These are phyloP conservation scores for Collybia sordida DNA, from an alignment of 768 basidiomycete genomes.

Conservation along the genomic window DNA sequence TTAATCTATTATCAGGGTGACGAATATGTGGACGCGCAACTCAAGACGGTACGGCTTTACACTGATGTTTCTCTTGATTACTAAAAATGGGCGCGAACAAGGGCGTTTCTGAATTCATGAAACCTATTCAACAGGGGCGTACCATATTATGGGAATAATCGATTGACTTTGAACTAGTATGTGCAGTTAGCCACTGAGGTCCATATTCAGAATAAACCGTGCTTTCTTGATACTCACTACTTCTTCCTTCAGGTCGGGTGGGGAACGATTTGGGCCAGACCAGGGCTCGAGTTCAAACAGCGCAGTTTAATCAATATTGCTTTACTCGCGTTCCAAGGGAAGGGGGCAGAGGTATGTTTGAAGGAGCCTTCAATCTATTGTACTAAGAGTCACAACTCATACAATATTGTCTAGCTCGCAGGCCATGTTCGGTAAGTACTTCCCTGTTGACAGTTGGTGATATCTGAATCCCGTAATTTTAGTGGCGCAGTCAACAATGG, in stretches of 20 bases:
- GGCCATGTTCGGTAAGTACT: constrained; percentile 32
- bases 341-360: constrained; percentile 37
- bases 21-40: constrained; percentile 41
- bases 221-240: background rate
- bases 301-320: constrained; percentile 46
- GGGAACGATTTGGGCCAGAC: constrained; percentile 45
- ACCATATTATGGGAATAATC: background rate
- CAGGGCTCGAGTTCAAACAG: constrained; percentile 44
- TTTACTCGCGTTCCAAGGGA: constrained; percentile 40
- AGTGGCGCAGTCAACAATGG: constrained; percentile 47
- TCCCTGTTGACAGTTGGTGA: background rate
- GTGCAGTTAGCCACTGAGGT: constrained; percentile 38
- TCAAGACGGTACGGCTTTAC: constrained; percentile 26
- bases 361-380: background rate
- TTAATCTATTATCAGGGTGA: constrained; percentile 29
- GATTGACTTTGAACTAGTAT: background rate
- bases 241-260: constrained; percentile 32
- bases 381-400: too few relatives aligned
- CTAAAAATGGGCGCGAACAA: constrained; percentile 3
- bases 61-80: background rate
- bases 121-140: constrained; percentile 41
- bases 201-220: background rate
- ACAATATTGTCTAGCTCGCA: constrained; percentile 25
- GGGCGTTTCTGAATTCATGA: constrained; percentile 45
- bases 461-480: background rate